phyloP scores from a whole-genome alignment of 2,329 filamentous ascomycete species.

The Alternaria atra region DNA sequence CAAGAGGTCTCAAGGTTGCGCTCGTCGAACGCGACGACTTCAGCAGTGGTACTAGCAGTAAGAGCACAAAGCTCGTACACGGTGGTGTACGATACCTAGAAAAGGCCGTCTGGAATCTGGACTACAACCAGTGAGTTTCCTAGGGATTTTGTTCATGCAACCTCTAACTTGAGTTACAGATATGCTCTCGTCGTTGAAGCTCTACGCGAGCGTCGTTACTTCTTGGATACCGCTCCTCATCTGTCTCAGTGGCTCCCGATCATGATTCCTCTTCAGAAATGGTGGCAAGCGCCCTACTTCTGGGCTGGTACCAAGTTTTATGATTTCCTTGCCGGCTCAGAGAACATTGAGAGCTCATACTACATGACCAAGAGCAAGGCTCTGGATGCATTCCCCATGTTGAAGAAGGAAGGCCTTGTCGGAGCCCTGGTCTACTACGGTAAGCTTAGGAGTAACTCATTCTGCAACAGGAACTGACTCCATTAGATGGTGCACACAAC shows the following conservation, averaged over 20 bases:
- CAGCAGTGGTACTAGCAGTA: conserved; percentile 81
- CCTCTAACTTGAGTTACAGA: conserved; percentile 32
- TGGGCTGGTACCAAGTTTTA: conserved; percentile 83
- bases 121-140: conserved; percentile 75
- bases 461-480: conserved; percentile 31
- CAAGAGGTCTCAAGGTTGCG: conserved; percentile 80
- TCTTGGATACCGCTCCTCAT: conserved; percentile 83
- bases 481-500: conserved; percentile 82
- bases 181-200: conserved; percentile 81
- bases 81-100: conserved; percentile 86
- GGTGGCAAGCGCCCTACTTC: conserved; percentile 85
- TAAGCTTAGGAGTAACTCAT: conserved; percentile 39
- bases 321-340: conserved; percentile 83
- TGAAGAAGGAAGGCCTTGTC: conserved; percentile 79
- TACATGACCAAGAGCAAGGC: conserved; percentile 88
- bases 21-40: conserved; percentile 86
- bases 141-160: not conserved
- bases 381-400: conserved; percentile 86
- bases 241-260: conserved; percentile 83
- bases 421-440: conserved; percentile 89
- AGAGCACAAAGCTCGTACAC: conserved; percentile 88
- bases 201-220: conserved; percentile 82
- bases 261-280: conserved; percentile 81
- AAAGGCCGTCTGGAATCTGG: conserved; percentile 85
- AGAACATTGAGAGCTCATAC: conserved; percentile 89